Conservation (phyloP, 176 grass and related monocot genomes). For the Dactylis glomerata region DNA sequence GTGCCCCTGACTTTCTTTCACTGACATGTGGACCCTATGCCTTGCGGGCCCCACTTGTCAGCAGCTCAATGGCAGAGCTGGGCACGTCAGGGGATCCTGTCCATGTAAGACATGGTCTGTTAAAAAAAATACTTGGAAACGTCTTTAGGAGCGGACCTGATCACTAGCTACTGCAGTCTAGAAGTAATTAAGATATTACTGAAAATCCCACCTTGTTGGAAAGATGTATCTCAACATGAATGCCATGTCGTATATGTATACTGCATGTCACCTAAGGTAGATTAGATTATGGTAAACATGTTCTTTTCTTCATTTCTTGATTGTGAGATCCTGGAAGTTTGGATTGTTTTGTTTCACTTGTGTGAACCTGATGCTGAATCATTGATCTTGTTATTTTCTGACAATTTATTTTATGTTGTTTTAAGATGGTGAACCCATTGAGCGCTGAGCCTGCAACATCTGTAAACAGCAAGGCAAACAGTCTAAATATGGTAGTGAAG, state of each 20-base stretch:
- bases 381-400: not conserved
- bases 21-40: too few species aligned
- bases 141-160: not conserved
- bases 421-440: conserved; percentile 62
- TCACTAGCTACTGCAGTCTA: not conserved
- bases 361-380: not conserved
- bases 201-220: not conserved
- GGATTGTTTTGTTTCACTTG: not conserved
- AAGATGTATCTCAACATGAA: not conserved
- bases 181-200: not conserved
- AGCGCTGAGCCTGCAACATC: conserved; percentile 63
- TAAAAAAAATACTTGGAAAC: too few species aligned
- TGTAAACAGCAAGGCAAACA: conserved; percentile 54
- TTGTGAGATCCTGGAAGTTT: not conserved
- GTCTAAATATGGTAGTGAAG: conserved; percentile 50
- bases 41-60: too few species aligned
- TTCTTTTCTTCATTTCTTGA: not conserved
- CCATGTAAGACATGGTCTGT: too few species aligned
- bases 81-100: too few species aligned
- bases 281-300: not conserved
- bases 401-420: conserved; percentile 13
- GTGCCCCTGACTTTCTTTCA: too few species aligned
- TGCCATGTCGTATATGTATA: not conserved
- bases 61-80: too few species aligned
- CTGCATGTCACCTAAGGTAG: not conserved